Base-by-base conservation (phyloP, 345 rosid genomes). In the Clarkia xantiana region DNA sequence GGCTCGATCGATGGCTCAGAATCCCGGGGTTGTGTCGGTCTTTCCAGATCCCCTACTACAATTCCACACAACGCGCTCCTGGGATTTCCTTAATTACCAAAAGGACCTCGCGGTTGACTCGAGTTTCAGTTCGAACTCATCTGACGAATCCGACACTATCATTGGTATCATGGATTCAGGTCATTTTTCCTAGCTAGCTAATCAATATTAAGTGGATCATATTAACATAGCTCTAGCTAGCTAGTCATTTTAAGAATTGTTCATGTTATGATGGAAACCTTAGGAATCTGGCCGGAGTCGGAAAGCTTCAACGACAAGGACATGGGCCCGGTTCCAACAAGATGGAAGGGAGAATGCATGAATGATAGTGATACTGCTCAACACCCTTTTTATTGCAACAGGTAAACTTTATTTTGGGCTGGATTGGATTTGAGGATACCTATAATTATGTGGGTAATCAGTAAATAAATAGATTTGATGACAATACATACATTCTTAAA, bases 251-350 rank as follows among this genome's bases (percentile, higher is more conserved):
- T n/a, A 23, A 6, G 0, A 23, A 23, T 23, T 23, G 29, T 2
- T 23, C 3, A 23, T 23, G 29, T n/a, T n/a, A 16, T 14, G 16
- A 17, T 44, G 18, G 36, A 34, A 45, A 29, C 36, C 36, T 16
- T 36, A 86, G 91, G 94, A 10, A 80, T 85, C 50, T 85, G 87
- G 94, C 97, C 95, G 2, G 95, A 89, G 69, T 75, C 95, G 3
- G 74, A 71, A 60, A 89, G 95, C 63, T 89, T 89, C 44, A 62
- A 23, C 42, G 95, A 78, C 72, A 63, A 82, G 36, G 77, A 60
- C 45, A 63, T 85, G 75, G 80, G 75, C 22, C 66, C 72, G 25
- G 47, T 78, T 39, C 95, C 94, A 0, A 14, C 72, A 44, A 22
- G 74, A 54, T 88, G 94, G 97, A 85, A 80, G 14, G 95, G 95